phyloP scores from a whole-genome alignment of 768 basidiomycete genomes.

The Lepiota brunneoincarnata region DNA sequence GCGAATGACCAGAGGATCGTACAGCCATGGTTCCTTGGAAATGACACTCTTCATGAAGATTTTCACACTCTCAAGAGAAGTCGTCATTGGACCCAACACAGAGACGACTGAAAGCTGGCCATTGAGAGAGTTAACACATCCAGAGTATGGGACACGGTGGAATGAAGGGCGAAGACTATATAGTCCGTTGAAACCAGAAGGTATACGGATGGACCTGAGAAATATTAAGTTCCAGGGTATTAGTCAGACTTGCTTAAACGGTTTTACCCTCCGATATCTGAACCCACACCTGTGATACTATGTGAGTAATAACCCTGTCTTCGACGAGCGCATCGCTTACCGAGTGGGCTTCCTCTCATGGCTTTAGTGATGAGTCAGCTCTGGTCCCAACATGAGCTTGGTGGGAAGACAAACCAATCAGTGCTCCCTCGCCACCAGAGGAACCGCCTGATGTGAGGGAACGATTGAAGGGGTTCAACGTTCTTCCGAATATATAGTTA shows the following conservation, averaged over 20 bases:
- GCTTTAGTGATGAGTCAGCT: constrained; percentile 21
- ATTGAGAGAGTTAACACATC: constrained; percentile 59
- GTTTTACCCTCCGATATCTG: constrained; percentile 74
- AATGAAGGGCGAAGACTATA: constrained; percentile 74
- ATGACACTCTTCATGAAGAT: constrained; percentile 64
- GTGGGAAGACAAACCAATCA: constrained; percentile 45
- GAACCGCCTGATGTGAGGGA: constrained; percentile 75
- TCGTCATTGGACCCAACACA: constrained; percentile 71
- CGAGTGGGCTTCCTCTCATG: constrained; percentile 42
- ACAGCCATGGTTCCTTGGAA: constrained; percentile 59
- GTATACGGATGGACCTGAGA: constrained; percentile 69
- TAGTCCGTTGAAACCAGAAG: constrained; percentile 61
- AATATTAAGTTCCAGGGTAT: background rate
- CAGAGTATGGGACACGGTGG: constrained; percentile 68
- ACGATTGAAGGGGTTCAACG: constrained; percentile 73
- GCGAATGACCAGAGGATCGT: constrained; percentile 55
- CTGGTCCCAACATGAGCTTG: background rate
- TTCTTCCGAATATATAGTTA: constrained; percentile 79
- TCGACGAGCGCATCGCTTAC: constrained; percentile 18
- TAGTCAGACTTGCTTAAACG: background rate
- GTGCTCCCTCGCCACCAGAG: constrained; percentile 83
- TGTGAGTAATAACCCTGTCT: background rate
- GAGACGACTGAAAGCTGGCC: constrained; percentile 73
- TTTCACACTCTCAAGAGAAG: constrained; percentile 58
- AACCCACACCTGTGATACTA: constrained; percentile 62